Percentiles rank a stretch among this genome's conserved stretches.
These are phyloP conservation scores for Venturia oleaginea DNA, from an alignment of 2,329 filamentous ascomycete species.

Conservation along the genomic window DNA sequence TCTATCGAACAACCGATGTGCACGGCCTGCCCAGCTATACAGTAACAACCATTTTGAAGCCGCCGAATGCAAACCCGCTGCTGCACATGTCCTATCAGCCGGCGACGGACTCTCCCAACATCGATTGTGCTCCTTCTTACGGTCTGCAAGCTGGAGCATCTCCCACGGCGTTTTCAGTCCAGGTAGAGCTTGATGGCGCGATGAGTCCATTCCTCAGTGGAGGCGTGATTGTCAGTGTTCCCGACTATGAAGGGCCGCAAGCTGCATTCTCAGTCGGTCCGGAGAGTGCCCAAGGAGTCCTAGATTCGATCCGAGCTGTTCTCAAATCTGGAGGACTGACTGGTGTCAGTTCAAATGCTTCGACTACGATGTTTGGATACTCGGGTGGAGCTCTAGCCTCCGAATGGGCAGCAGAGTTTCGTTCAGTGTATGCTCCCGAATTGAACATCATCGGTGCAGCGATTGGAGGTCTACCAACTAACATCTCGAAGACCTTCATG, in stretches of 20 bases:
- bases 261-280: conserved; percentile 21
- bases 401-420: conserved; percentile 22
- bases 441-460: conserved; percentile 23
- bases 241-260: conserved; percentile 22
- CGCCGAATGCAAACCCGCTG: not conserved
- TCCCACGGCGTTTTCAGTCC: not conserved
- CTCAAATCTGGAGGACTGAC: conserved; percentile 11
- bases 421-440: conserved; percentile 22
- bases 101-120: conserved; percentile 17
- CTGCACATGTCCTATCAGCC: conserved; percentile 17
- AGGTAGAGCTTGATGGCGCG: conserved; percentile 9
- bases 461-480: conserved; percentile 24
- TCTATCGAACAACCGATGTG: conserved; percentile 9
- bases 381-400: conserved; percentile 21
- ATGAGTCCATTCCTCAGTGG: conserved; percentile 16
- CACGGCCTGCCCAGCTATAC: not conserved
- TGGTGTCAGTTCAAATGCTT: conserved; percentile 13
- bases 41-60: conserved; percentile 10
- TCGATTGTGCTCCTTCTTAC: conserved; percentile 17
- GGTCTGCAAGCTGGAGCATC: conserved; percentile 4
- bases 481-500: conserved; percentile 17
- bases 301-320: conserved; percentile 22
- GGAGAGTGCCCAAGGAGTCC: conserved; percentile 20
- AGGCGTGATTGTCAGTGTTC: conserved; percentile 20
- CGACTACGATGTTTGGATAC: conserved; percentile 17